Evolutionary conservation across 768 basidiomycete genomes (phyloP), one percentile per base, ranked within the genome.

Genomic region (Calocybe cyanea): DNA sequence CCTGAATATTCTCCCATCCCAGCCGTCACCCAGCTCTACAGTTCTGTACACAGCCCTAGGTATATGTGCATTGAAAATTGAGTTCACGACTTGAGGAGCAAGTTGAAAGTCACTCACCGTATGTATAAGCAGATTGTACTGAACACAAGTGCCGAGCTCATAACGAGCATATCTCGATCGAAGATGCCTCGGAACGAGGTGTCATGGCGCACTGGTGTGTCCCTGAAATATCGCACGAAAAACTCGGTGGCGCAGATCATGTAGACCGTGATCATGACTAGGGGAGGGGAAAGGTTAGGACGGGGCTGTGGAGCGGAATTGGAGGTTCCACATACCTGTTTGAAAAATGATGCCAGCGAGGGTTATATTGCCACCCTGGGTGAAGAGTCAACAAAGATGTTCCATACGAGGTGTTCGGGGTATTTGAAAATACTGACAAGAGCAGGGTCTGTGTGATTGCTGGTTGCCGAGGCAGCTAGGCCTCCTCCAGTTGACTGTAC

Each of bases 401-500:
- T 25, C 24, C 28, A 18, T 7, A 21, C 18, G 7, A 25, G 25
- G 25, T 6, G 5, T 11, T 6, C 25, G 25, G 25, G 5, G 25
- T 28, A 5, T 28, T 5, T 28, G n/a, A n/a, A n/a, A 28, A 6
- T 28, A 6, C 37, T 33, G n/a, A 48, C 35, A 14, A 15, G 11
- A 1, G 28, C 28, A 14, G 57, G 48, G 7, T 54, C 46, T 1
- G 43, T 57, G 23, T 28, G 18, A 18, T 32, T 40, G 3, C 23
- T 13, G 6, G 42, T 28, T 14, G 67, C 71, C 0, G 57, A 55
- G 3, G 75, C 66, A 0, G 82, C 82, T 17, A 69, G 57, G 1
- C 72, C 82, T 23, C 85, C 84, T 19, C 83, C 83, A 13, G 72
- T 58, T 13, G 73, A 80, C 63, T 85, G 85, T 5, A 84, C 59